Base-by-base conservation (phyloP, 331 rosid genomes). In the Phaseolus coccineus region DNA sequence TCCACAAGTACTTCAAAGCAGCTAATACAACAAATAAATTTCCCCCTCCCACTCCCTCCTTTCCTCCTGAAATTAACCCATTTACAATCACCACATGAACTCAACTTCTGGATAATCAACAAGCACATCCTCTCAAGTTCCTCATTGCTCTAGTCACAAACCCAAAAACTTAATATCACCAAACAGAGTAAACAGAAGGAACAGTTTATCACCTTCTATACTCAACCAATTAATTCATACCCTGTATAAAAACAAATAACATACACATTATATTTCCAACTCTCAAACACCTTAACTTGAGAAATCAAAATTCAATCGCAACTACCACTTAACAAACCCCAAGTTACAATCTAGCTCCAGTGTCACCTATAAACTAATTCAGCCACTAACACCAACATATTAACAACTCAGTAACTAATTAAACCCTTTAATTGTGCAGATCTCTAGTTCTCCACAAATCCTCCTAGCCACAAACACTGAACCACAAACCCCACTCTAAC, bases 391-490 rank as follows among this genome's bases (percentile, higher is more conserved):
- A 52, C 24, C 40, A 46, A 78, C 77, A 74, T 81, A 51, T 69
- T 48, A 15, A 59, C 11, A 69, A 71, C 77, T 47, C 15, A 39
- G 8, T 2, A 65, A 75, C 62, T 65, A 30, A 86, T 66, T 25
- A 42, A 77, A 39, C 25, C 68, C 61, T 44, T 15, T 59, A 80
- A 77, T 13, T 44, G 15, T 74, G 70, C 66, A 82, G 86, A 88
- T 87, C 93, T 47, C 56, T 55, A 74, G 79, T 78, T 76, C 86
- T 30, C 16, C 48, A 12, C 55, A 74, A 28, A 39, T 73, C 48
- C 52, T 24, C 47, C 6, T 2, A 28, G n/a, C 24, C 10, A 13
- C 4, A 5, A 76, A 56, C 63, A 71, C 58, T 25, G 46, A 69
- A 51, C 66, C 39, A 70, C 71, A 77, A 70, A 80, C 28, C 69